Evolutionary conservation across 2,329 filamentous ascomycete species (phyloP).

Genomic region (Ophiostoma australiae): DNA sequence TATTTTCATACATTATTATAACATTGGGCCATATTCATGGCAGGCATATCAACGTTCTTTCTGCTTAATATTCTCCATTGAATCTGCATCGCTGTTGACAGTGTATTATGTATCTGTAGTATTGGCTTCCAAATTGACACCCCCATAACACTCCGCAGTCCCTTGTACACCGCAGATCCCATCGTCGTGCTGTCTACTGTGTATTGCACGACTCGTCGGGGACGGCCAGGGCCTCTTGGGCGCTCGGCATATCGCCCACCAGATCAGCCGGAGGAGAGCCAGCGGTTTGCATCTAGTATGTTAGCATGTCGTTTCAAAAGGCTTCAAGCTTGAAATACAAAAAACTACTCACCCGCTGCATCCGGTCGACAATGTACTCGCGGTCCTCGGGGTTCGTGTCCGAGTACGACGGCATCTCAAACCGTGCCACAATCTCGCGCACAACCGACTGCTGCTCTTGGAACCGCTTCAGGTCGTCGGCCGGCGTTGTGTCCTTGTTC

Average conservation of each 20-base stretch:
- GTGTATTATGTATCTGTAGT: neutral
- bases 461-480: constrained; percentile 74
- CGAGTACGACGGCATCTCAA: constrained; percentile 74
- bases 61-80: neutral
- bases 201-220: constrained; percentile 59
- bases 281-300: constrained; percentile 83
- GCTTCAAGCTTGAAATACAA: neutral
- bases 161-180: neutral
- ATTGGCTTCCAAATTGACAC: neutral
- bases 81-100: neutral
- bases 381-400: constrained; percentile 77
- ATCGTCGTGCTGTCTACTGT: constrained; percentile 42
- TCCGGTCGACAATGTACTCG: constrained; percentile 91
- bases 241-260: constrained; percentile 81
- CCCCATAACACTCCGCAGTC: neutral
- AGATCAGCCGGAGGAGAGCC: constrained; percentile 87
- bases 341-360: constrained; percentile 74
- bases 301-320: neutral
- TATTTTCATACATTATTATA: neutral
- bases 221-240: constrained; percentile 63
- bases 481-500: constrained; percentile 60
- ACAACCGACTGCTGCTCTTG: constrained; percentile 75
- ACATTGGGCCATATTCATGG: neutral
- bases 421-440: constrained; percentile 79
- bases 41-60: neutral